A percentile compares a stretch with the other conserved stretches of the same genome.
These are phyloP conservation scores for Gossypium thurberi DNA, from an alignment of 345 rosid species.

Conservation along the genomic window DNA sequence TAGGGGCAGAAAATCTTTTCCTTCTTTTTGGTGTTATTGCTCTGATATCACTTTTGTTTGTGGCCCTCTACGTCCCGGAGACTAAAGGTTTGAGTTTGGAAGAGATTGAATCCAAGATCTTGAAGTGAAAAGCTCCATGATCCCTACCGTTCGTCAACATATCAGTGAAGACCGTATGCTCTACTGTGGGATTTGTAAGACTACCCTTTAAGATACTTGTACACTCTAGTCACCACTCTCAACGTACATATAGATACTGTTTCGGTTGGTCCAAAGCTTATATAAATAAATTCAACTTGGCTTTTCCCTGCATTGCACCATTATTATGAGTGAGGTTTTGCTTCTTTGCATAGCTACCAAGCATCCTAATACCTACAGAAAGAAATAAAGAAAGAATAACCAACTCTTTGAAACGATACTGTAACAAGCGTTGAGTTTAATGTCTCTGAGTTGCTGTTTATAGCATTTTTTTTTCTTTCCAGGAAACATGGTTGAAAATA, in stretches of 20 bases:
- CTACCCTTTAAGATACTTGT: neutral
- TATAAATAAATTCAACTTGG: neutral
- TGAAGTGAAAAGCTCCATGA: constrained; percentile 38
- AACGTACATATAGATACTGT: neutral
- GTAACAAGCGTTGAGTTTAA: neutral
- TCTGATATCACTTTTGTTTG: constrained; percentile 54
- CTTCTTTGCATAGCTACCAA: too few relatives aligned
- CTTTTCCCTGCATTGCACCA: neutral
- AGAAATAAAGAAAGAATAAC: too few relatives aligned
- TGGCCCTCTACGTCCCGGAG: constrained; percentile 64
- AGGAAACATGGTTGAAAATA: too few relatives aligned
- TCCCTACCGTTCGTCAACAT: neutral
- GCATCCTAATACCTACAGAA: too few relatives aligned
- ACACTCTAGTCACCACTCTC: neutral
- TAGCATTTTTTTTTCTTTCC: neutral
- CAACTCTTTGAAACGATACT: neutral
- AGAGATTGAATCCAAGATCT: constrained; percentile 80
- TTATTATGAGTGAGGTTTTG: too few relatives aligned
- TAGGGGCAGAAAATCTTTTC: constrained; percentile 86
- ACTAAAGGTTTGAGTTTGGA: constrained; percentile 96
- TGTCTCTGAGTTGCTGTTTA: neutral
- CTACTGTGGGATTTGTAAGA: neutral
- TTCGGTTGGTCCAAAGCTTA: neutral
- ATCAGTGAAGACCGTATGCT: neutral
- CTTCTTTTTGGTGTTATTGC: constrained; percentile 83